Base-by-base conservation (phyloP, 2,329 filamentous ascomycete species). In the Fusarium napiforme region DNA sequence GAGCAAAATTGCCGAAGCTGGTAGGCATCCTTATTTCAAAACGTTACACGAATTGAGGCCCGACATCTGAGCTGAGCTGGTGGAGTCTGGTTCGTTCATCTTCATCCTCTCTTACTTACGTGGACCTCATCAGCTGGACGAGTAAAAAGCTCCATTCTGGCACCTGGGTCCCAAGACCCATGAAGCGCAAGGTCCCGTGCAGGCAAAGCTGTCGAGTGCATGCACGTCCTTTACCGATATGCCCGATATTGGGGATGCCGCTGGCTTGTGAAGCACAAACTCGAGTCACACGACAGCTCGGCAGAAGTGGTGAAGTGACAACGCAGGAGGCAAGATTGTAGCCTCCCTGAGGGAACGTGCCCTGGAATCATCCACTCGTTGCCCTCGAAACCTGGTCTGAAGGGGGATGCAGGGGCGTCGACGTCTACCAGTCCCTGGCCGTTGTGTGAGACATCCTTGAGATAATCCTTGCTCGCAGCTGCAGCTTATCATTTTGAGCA, bases 361-460 rank as follows among this genome's bases (percentile, higher is more conserved):
- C 67, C 71, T 60, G 53, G 34, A 43, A 47, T 67, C 71, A 34
- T 30, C 67, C 71, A 74, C 67, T 73, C 46, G 47, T 58, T 53
- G n/a, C 34, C 57, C 56, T 71, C 39, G 52, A 60, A 45, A 57
- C 70, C 59, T 55, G 53, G 61, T 57, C 47, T 67, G 70, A 45
- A 73, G 53, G 61, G 53, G 49, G 62, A 60, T 60, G 71, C 71
- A 68, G 71, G 72, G 71, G 71, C 67, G 14, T 58, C 37, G 37
- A 28, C 30, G 43, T 52, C 67, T 59, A 46, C 67, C 63, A 72
- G 60, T 73, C 67, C 37, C 62, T 30, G 60, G 67, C 58, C 57
- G 28, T 53, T 45, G 47, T 60, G 47, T 50, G 71, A 74, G 71
- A 73, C 71, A 72, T 59, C 63, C 71, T 71, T 73, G 32, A 45